phyloP scores from a whole-genome alignment of 2,329 filamentous ascomycete genomes.

The Fusarium denticulatum region DNA sequence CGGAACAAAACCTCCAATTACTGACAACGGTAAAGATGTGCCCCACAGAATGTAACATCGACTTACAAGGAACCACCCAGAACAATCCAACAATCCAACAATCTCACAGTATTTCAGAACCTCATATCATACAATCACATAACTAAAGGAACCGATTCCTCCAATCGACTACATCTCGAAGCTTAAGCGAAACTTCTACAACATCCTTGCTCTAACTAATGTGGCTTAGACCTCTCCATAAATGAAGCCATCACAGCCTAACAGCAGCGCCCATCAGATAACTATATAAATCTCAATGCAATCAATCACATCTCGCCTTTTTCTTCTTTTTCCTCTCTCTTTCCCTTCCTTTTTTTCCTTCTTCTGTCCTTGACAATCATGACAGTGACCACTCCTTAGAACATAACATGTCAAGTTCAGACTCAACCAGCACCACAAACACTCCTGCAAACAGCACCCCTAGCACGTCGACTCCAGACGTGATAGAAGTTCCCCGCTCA shows the following conservation, averaged over 20 bases:
- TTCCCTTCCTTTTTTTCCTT: neutral
- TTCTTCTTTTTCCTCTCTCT: neutral
- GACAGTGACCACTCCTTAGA: neutral
- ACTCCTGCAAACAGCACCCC: neutral
- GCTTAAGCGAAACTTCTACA: conserved; percentile 13
- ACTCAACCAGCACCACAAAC: neutral
- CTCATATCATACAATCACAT: neutral
- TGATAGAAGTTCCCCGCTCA: conserved; percentile 20
- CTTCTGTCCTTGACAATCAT: neutral
- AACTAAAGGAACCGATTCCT: neutral
- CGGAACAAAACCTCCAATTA: neutral
- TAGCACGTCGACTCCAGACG: conserved; percentile 5
- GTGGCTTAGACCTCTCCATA: neutral
- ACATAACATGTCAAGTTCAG: conserved; percentile 15
- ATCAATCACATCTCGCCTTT: neutral
- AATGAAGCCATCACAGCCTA: neutral
- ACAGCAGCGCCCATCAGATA: neutral
- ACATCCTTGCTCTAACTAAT: neutral
- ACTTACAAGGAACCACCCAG: conserved; percentile 13
- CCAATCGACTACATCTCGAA: neutral
- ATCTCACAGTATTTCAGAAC: no score
- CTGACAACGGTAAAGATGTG: neutral
- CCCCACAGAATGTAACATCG: conserved; percentile 5
- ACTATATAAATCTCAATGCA: conserved; percentile 2
- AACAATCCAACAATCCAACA: conserved; percentile 7